These are phyloP conservation scores for Talaromyces sp. DNA, from an alignment of 2,329 filamentous ascomycete species.

Conservation along the genomic window DNA sequence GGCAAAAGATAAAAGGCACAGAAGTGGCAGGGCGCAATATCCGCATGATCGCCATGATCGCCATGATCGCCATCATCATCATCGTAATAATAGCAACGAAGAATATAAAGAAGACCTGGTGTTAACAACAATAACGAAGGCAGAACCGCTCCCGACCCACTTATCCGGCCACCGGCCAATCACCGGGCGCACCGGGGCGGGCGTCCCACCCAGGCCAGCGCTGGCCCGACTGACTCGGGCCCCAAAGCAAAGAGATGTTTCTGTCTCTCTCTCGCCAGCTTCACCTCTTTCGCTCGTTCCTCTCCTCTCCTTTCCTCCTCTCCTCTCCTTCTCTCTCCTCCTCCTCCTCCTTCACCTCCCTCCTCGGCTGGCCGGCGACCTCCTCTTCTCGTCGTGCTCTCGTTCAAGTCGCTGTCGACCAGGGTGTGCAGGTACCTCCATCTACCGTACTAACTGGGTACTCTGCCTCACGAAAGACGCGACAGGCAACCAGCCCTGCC, in stretches of 20 bases:
- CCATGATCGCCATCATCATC: too few relatives aligned
- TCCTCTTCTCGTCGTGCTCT: neutral
- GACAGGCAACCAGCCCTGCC: slow-evolving; percentile 4
- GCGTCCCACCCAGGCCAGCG: neutral
- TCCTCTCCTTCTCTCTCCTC: neutral
- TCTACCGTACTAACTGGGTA: neutral
- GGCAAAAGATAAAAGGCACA: neutral
- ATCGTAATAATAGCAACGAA: too few relatives aligned
- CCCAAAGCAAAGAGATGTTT: neutral
- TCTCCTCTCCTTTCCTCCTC: neutral
- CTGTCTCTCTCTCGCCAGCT: slow-evolving; percentile 11
- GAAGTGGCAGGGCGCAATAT: neutral
- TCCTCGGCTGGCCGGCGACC: slow-evolving; percentile 22
- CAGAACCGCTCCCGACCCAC: slow-evolving; percentile 1
- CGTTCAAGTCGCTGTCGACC: neutral
- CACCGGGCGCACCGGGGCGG: neutral
- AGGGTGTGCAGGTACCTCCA: slow-evolving; percentile 2
- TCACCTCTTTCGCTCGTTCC: neutral
- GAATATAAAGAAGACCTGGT: too few relatives aligned
- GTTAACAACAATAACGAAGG: too few relatives aligned
- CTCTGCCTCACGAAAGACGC: neutral
- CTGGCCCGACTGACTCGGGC: slow-evolving; percentile 7
- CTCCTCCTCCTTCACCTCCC: slow-evolving; percentile 24
- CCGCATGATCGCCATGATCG: too few relatives aligned
- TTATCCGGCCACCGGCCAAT: slow-evolving; percentile 3